Percentiles rank a stretch among this genome's conserved stretches.
Conservation (phyloP, 306 rosid genomes). For the Casuarina glauca region DNA sequence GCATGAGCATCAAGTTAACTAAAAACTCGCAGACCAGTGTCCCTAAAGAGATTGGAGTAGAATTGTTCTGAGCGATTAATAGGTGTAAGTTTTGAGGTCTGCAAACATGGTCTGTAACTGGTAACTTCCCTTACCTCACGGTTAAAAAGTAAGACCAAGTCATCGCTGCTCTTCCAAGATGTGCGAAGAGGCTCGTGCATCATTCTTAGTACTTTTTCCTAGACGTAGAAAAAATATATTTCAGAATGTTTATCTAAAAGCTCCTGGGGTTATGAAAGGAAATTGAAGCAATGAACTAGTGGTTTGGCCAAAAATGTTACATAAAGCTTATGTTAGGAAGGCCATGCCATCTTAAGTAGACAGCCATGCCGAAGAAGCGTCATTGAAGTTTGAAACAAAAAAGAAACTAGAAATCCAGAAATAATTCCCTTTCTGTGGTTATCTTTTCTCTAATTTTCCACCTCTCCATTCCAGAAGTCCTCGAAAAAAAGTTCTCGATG, state of each 20-base stretch:
- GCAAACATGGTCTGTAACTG: too few species aligned
- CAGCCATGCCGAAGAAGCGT: not conserved
- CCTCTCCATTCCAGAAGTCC: not conserved
- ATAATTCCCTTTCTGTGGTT: not conserved
- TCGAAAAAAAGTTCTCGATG: not conserved
- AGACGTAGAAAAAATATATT: too few species aligned
- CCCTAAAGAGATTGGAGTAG: too few species aligned
- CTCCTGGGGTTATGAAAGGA: not conserved
- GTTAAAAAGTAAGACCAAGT: too few species aligned
- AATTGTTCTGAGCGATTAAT: too few species aligned
- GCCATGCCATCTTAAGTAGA: not conserved
- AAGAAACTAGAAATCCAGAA: not conserved
- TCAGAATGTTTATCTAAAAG: not conserved
- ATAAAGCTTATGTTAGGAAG: not conserved
- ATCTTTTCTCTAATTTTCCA: not conserved
- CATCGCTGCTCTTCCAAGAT: too few species aligned
- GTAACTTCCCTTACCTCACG: too few species aligned
- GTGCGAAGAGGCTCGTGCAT: too few species aligned
- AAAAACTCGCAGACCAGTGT: too few species aligned
- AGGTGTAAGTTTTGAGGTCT: too few species aligned
- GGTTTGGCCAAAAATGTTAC: not conserved
- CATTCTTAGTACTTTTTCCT: not conserved
- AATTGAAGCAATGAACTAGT: not conserved
- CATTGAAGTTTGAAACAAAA: not conserved
- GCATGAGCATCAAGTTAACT: too few species aligned